Evolutionary conservation across 192 early-diverging fungal species (phyloP), one percentile per base, ranked within the genome.

Genomic region (Linnemannia hyalina): DNA sequence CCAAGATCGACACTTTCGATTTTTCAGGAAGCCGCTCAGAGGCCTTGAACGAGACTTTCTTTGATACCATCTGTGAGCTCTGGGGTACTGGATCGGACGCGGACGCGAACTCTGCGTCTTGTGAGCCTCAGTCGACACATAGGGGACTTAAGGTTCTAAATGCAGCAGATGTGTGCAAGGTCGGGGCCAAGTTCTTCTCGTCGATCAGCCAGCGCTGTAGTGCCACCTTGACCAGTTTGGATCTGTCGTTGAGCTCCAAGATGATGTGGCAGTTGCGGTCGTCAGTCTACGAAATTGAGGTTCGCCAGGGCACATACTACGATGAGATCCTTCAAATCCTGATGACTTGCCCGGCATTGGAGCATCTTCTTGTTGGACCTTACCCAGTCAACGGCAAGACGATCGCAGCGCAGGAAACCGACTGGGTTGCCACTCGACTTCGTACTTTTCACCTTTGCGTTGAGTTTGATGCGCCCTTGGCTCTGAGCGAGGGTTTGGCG

Each of bases 1-100:
- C 81, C 22, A 36, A 55, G 44, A 83, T 83, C 26, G 32, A 77
- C 23, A 73, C 81, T 9, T 83, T 83, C n/a, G 81, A 83, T n/a
- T 83, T 83, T 60, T 68, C 81, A 55, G 71, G 44, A 41, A 73
- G 81, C 40, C 57, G 72, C 0, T 44, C 75, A 0, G 81, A 83
- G 7, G 68, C 70, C 1, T 3, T 83, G 35, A 76, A 78, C 55
- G 38, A 77, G 7, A 18, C 20, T 3, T 69, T 74, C 46, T 74
- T 83, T 20, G 29, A 32, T 20, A 23, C 42, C 29, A 60, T 83
- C 36, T 83, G 81, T 36, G 60, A 77, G 15, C 60, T 77, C 22
- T 83, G 81, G 81, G 81, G 81, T 52, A 52, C 18, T 9, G 49
- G 49, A 26, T 15, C 57, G 18, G 46, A 26, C 23, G 4, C 80